phyloP scores from a whole-genome alignment of 2,329 filamentous ascomycete genomes.

The Phyllosticta citriasiana region DNA sequence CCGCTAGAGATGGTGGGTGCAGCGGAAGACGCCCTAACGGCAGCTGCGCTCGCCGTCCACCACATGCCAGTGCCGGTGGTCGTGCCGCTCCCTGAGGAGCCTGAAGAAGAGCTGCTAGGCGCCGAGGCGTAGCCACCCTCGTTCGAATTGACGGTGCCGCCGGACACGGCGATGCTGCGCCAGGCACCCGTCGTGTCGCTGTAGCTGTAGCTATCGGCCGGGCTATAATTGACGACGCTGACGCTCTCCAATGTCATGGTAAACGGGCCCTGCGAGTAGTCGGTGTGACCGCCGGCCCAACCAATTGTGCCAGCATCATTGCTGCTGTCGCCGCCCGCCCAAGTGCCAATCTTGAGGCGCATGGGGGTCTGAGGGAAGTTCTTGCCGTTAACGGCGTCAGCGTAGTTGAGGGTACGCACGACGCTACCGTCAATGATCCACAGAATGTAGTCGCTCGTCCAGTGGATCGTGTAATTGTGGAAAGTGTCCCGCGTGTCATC shows the following conservation, averaged over 20 bases:
- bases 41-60: slow-evolving; percentile 6
- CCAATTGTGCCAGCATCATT: slow-evolving; percentile 43
- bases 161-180: slow-evolving; percentile 31
- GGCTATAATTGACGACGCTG: slow-evolving; percentile 35
- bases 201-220: slow-evolving; percentile 34
- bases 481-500: slow-evolving; percentile 35
- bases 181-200: slow-evolving; percentile 32
- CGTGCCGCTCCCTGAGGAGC: not conserved
- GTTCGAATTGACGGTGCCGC: slow-evolving; percentile 11
- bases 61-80: slow-evolving; percentile 5
- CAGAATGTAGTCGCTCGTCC: slow-evolving; percentile 55
- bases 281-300: slow-evolving; percentile 50
- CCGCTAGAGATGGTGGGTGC: not conserved
- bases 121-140: slow-evolving; percentile 1
- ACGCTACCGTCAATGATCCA: slow-evolving; percentile 61
- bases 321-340: slow-evolving; percentile 31
- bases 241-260: slow-evolving; percentile 36
- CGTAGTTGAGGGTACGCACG: slow-evolving; percentile 52
- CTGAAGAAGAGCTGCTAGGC: not conserved
- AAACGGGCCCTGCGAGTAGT: slow-evolving; percentile 32
- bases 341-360: slow-evolving; percentile 33
- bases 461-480: slow-evolving; percentile 57
- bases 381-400: slow-evolving; percentile 46
- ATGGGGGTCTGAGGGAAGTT: slow-evolving; percentile 65
- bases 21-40: not conserved